These are phyloP conservation scores for Aphanomyces stellatus DNA, from an alignment of 352 stramenopile species.

Conservation along the genomic window DNA sequence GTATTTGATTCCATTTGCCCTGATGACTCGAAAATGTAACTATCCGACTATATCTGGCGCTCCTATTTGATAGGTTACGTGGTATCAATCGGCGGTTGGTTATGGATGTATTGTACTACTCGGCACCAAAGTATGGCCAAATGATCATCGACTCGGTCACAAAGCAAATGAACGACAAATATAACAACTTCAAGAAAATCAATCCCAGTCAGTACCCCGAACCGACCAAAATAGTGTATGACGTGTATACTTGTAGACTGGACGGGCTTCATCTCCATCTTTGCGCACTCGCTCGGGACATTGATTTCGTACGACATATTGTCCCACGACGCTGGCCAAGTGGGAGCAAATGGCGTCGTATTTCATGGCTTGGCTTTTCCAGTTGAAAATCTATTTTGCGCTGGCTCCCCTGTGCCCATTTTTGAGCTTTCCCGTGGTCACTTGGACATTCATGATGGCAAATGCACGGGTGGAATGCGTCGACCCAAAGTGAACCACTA, in stretches of 20 bases:
- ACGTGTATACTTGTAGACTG: slow-evolving; percentile 30
- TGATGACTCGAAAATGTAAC: slow-evolving; percentile 54
- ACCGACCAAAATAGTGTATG: background rate
- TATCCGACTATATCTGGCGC: slow-evolving; percentile 2
- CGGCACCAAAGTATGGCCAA: slow-evolving; percentile 85
- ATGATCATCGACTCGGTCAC: slow-evolving; percentile 88
- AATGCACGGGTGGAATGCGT: slow-evolving; percentile 33
- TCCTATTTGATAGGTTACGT: slow-evolving; percentile 48
- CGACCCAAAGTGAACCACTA: slow-evolving; percentile 73
- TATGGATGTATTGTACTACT: slow-evolving; percentile 91
- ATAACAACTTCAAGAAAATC: slow-evolving; percentile 82
- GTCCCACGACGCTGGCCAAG: slow-evolving; percentile 54
- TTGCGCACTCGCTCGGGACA: slow-evolving; percentile 84
- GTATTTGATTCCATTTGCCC: slow-evolving; percentile 79
- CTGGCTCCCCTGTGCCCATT: slow-evolving; percentile 83
- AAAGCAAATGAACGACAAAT: slow-evolving; percentile 82
- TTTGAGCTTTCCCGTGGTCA: slow-evolving; percentile 88
- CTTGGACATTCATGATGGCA: slow-evolving; percentile 72
- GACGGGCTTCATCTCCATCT: slow-evolving; percentile 83
- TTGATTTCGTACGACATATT: slow-evolving; percentile 92
- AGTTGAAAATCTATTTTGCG: slow-evolving; percentile 80
- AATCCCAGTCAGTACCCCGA: slow-evolving; percentile 37
- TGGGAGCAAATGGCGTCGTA: slow-evolving; percentile 67
- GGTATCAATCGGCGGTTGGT: slow-evolving; percentile 91
- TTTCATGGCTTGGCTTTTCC: slow-evolving; percentile 78